These are phyloP conservation scores for Penicillium sp. DNA, from an alignment of 2,329 filamentous ascomycete genomes.

Conservation along the genomic window DNA sequence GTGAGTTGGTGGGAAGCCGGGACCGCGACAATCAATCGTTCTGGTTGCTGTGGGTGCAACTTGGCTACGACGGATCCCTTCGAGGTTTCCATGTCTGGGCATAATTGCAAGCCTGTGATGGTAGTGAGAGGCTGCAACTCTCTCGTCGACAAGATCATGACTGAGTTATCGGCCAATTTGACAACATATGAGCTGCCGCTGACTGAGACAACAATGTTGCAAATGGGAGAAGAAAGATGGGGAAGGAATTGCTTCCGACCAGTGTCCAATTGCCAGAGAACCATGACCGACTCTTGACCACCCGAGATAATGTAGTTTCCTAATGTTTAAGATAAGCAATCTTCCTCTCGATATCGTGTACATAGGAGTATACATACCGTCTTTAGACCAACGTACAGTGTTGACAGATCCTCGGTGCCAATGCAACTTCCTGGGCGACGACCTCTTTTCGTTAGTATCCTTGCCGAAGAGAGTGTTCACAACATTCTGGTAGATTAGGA, in stretches of 20 bases:
- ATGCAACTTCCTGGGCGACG: slow-evolving; percentile 68
- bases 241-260: slow-evolving; percentile 78
- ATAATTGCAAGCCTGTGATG: slow-evolving; percentile 73
- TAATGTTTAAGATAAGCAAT: slow-evolving; percentile 42
- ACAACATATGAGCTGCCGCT: slow-evolving; percentile 78
- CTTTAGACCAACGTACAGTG: slow-evolving; percentile 84
- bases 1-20: slow-evolving; percentile 51
- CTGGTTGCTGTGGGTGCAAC: slow-evolving; percentile 62
- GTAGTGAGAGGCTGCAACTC: slow-evolving; percentile 83
- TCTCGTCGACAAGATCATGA: slow-evolving; percentile 84
- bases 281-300: slow-evolving; percentile 82
- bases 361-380: slow-evolving; percentile 59
- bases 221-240: slow-evolving; percentile 82
- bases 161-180: slow-evolving; percentile 86
- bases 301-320: slow-evolving; percentile 93
- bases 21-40: slow-evolving; percentile 67
- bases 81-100: slow-evolving; percentile 43
- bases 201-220: slow-evolving; percentile 79
- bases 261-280: slow-evolving; percentile 92
- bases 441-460: slow-evolving; percentile 34
- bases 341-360: neutral
- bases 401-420: slow-evolving; percentile 88
- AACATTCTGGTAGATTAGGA: slow-evolving; percentile 79
- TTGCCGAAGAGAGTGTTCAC: slow-evolving; percentile 40
- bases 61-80: slow-evolving; percentile 51